phyloP scores from a whole-genome alignment of 192 early-diverging fungal species.

The Obelidium mucronatum region DNA sequence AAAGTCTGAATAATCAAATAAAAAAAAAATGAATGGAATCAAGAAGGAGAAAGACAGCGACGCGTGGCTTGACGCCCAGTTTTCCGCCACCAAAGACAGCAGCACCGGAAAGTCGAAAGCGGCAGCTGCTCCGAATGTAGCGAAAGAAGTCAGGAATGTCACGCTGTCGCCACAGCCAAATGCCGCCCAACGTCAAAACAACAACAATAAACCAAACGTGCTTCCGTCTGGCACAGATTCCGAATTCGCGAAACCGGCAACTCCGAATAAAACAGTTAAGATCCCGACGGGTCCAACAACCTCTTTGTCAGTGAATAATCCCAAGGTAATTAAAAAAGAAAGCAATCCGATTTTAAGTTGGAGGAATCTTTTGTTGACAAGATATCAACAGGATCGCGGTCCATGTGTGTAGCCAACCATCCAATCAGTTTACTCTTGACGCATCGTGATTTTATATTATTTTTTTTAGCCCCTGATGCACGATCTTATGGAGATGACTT shows the following conservation, averaged over 20 bases:
- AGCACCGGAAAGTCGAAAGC: not conserved
- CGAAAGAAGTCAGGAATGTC: not conserved
- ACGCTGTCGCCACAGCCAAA: not conserved
- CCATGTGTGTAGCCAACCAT: too few species aligned
- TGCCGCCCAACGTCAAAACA: not conserved
- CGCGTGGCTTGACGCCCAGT: slow-evolving; percentile 26
- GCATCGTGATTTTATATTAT: not conserved
- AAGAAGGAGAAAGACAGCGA: slow-evolving; percentile 2
- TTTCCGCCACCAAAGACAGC: not conserved
- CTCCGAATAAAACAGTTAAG: slow-evolving; percentile 23
- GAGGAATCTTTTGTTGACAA: too few species aligned
- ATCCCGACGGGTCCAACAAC: slow-evolving; percentile 18
- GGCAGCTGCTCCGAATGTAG: not conserved
- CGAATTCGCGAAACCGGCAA: slow-evolving; percentile 5
- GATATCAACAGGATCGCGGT: too few species aligned
- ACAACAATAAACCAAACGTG: too few species aligned
- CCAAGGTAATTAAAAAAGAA: too few species aligned
- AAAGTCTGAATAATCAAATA: slow-evolving; percentile 29
- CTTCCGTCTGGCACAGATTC: not conserved
- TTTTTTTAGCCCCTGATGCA: slow-evolving; percentile 1
- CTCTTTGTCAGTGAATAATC: not conserved
- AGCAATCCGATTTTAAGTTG: too few species aligned
- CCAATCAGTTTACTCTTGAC: too few species aligned
- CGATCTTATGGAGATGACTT: slow-evolving; percentile 52
- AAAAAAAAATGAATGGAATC: slow-evolving; percentile 37